Percentiles rank a stretch among this genome's conserved stretches.
Conservation (phyloP, 768 basidiomycete genomes). For the Clitopilus hobsonii region DNA sequence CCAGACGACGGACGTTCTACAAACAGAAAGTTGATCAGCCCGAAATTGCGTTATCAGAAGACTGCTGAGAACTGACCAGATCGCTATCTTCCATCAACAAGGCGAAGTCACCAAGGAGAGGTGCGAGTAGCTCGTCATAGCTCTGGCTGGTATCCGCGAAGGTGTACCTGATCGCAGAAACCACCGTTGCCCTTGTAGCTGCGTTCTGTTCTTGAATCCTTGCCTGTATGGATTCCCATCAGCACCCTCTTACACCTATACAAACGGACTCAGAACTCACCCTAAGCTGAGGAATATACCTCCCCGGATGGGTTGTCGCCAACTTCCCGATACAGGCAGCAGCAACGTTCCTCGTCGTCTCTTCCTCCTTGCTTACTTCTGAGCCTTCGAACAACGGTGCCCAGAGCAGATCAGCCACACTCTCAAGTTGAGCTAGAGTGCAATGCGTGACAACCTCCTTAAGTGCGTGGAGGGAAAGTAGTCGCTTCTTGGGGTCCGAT, state of each 20-base stretch:
- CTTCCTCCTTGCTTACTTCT: constrained; percentile 58
- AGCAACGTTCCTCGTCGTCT: constrained; percentile 89
- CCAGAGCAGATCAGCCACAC: constrained; percentile 89
- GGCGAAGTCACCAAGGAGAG: constrained; percentile 87
- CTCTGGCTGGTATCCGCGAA: constrained; percentile 82
- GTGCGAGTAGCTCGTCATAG: constrained; percentile 88
- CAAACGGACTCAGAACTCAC: constrained; percentile 33
- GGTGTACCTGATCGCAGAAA: constrained; percentile 91
- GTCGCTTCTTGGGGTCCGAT: constrained; percentile 69
- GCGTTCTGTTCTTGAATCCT: constrained; percentile 67
- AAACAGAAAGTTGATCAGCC: not conserved
- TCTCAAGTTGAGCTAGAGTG: constrained; percentile 77
- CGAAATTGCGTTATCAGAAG: not conserved
- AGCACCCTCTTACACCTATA: constrained; percentile 1
- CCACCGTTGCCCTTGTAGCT: constrained; percentile 79
- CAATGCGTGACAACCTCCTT: constrained; percentile 97
- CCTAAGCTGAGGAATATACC: constrained; percentile 91
- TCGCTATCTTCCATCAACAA: constrained; percentile 87
- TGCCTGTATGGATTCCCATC: constrained; percentile 34
- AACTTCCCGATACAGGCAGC: constrained; percentile 96
- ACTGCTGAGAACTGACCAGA: constrained; percentile 47
- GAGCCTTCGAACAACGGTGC: constrained; percentile 88
- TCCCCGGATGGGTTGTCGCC: constrained; percentile 84
- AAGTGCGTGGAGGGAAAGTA: constrained; percentile 86
- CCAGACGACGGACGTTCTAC: constrained; percentile 86